Evolutionary conservation across 441 rosid species (phyloP).

Genomic region (Erodium texanum): DNA sequence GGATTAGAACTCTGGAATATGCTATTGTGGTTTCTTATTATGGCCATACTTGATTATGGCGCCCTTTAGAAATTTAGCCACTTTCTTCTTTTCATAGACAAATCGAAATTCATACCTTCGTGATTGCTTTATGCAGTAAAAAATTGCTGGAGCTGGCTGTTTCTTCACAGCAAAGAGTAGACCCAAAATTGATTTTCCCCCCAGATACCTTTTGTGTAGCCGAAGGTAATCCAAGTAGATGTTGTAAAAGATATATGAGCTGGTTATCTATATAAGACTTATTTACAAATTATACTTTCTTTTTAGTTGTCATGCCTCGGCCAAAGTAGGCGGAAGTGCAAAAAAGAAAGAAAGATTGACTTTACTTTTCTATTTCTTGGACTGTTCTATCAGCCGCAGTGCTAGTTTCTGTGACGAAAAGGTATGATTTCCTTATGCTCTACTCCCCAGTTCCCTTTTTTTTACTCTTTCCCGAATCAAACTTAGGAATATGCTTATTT

Average conservation of each 20-base stretch:
- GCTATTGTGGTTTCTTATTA: background rate
- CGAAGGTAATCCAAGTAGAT: constrained; percentile 37
- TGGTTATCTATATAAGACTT: constrained; percentile 12
- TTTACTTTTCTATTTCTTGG: background rate
- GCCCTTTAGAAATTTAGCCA: background rate
- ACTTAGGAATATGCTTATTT: background rate
- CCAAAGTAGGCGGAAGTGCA: constrained; percentile 16
- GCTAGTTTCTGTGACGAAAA: constrained; percentile 5
- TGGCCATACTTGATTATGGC: background rate
- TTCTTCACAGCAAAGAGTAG: constrained; percentile 39
- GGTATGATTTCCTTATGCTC: constrained; percentile 1
- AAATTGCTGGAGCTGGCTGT: constrained; percentile 29
- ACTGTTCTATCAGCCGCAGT: background rate
- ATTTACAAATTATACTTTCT: constrained; percentile 12
- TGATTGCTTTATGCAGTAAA: constrained; percentile 42
- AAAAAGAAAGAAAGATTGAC: constrained; percentile 5
- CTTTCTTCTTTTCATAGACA: background rate
- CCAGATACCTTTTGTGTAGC: constrained; percentile 37
- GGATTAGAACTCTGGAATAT: background rate
- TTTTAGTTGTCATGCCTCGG: constrained; percentile 53
- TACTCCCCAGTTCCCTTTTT: background rate
- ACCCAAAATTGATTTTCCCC: constrained; percentile 42
- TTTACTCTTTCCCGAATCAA: background rate
- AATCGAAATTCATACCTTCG: constrained; percentile 3
- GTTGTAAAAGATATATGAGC: background rate